phyloP scores from a whole-genome alignment of 2,329 filamentous ascomycete genomes.

The Penicillium brevicompactum region DNA sequence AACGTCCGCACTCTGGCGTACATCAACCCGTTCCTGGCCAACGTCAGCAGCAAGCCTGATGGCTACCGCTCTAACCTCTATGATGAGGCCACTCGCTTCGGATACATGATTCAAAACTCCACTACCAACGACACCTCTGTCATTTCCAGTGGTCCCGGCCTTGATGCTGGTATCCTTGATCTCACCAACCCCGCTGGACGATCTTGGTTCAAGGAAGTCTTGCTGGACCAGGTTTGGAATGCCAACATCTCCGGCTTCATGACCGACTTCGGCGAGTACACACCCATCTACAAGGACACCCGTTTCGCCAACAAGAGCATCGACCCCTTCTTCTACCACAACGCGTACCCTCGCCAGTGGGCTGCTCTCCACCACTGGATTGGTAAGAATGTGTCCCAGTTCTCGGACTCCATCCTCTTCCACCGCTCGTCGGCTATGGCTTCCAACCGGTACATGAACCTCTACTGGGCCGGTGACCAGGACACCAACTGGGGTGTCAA shows the following conservation, averaged over 20 bases:
- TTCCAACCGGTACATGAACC: conserved; percentile 36
- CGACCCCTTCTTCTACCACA: conserved; percentile 36
- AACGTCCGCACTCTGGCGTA: conserved; percentile 35
- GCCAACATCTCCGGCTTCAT: conserved; percentile 40
- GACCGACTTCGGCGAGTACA: conserved; percentile 43
- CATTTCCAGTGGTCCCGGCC: conserved; percentile 39
- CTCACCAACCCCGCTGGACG: conserved; percentile 36
- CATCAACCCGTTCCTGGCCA: conserved; percentile 39
- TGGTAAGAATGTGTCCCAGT: conserved; percentile 27
- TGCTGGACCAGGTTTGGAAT: conserved; percentile 37
- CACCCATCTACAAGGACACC: conserved; percentile 31
- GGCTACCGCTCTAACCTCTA: conserved; percentile 36
- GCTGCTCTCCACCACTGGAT: conserved; percentile 34
- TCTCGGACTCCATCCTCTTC: conserved; percentile 36
- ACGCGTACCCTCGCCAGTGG: conserved; percentile 39
- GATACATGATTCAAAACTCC: conserved; percentile 38
- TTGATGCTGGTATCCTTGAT: conserved; percentile 41
- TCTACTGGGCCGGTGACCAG: conserved; percentile 45
- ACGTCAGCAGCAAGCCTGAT: conserved; percentile 36
- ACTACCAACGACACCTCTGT: conserved; percentile 36
- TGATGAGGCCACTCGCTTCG: conserved; percentile 31
- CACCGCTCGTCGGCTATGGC: conserved; percentile 38
- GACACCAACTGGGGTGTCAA: conserved; percentile 36
- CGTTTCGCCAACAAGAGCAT: conserved; percentile 30
- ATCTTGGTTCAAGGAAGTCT: conserved; percentile 36